Evolutionary conservation across 2,329 filamentous ascomycete species (phyloP), one percentile per base, ranked within the genome.

Genomic region (Colletotrichum sojae): DNA sequence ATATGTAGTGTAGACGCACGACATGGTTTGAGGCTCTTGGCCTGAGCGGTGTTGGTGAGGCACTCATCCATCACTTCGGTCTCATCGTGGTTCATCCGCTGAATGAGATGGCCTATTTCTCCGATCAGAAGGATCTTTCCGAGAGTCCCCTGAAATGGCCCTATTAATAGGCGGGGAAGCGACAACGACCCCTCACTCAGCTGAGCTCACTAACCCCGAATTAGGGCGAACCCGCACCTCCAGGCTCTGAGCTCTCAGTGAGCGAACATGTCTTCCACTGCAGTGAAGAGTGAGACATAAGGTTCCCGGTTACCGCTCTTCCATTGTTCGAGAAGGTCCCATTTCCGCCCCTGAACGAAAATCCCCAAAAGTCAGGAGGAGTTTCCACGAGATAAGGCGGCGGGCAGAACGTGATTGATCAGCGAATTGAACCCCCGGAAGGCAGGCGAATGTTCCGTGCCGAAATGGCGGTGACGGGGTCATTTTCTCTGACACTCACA

Each of bases 391-490:
- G 55, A 22, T 43, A 46, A 25, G 16, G n/a, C 40, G 16, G 16
- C 40, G 40, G 45, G 16, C 39, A 51, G 36, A 46, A 43, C 22
- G 36, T 61, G 62, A 67, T 69, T 53, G 62, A 66, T 69, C 67
- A 69, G 55, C 62, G 16, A 53, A 39, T 49, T n/a, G 45, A 18
- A 46, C 13, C 45, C 49, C 61, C 61, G 62, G 66, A 59, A 55
- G 43, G 66, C 62, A 62, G 62, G 62, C 55, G 48, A 67, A 66
- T 65, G 56, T 66, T 66, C 67, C 67, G 64, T 56, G 62, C 67
- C 67, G 67, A 69, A 69, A 69, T 65, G 63, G 67, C 67, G 67
- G 67, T 69, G 67, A 69, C 67, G 56, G 67, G 13, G 51, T 60
- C 31, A 10, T 36, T 36, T 9, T 60, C 53, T 40, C 48, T 20